Percentiles rank a stretch among this genome's conserved stretches.
Evolutionary conservation across 2,329 filamentous ascomycete genomes (phyloP).

Genomic region (Pyrenochaeta sp.): DNA sequence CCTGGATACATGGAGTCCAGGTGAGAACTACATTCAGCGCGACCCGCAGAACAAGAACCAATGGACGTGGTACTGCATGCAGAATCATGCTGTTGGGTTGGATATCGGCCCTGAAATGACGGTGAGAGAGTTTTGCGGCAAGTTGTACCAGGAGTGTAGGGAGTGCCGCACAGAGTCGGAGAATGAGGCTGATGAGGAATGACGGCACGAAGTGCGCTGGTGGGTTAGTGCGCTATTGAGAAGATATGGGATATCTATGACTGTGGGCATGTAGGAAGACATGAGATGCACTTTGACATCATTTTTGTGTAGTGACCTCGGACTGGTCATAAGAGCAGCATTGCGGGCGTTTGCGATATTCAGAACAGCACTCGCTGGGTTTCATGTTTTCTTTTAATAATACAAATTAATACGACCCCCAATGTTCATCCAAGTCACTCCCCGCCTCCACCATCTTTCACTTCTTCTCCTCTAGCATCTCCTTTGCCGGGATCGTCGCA

Average conservation of each 20-base stretch:
- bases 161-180: constrained; percentile 27
- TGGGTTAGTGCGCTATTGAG: constrained; percentile 2
- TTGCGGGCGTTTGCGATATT: no score
- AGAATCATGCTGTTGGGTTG: constrained; percentile 33
- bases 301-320: no score
- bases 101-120: constrained; percentile 31
- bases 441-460: constrained; percentile 6
- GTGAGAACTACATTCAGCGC: constrained; percentile 42
- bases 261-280: not conserved
- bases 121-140: constrained; percentile 42
- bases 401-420: no score
- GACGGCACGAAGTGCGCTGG: not conserved
- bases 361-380: no score
- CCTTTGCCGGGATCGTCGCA: constrained; percentile 58
- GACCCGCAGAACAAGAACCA: constrained; percentile 26
- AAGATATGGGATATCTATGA: not conserved
- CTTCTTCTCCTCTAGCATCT: constrained; percentile 41
- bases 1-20: constrained; percentile 47
- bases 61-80: constrained; percentile 47
- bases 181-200: constrained; percentile 19
- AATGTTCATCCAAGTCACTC: no score
- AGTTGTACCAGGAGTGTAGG: constrained; percentile 38
- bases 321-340: not conserved
- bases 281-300: no score
- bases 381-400: no score